Evolutionary conservation across 768 basidiomycete species (phyloP).

Genomic region (Royoungia palumana): DNA sequence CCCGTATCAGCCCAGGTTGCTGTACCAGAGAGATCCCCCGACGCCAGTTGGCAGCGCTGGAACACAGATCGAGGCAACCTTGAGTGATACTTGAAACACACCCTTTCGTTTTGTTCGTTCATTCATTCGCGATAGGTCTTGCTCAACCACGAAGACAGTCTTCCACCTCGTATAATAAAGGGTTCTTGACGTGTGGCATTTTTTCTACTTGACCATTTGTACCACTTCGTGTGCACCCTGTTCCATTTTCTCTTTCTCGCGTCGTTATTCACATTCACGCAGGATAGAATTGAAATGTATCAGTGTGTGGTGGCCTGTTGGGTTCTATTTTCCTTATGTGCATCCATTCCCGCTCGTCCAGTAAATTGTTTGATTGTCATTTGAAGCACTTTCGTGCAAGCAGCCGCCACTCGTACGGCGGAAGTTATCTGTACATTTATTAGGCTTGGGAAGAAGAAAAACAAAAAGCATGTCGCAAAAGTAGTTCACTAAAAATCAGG

Average conservation of each 20-base stretch:
- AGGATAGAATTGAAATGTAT: not conserved
- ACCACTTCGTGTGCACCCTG: not conserved
- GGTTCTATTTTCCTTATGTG: too few species aligned
- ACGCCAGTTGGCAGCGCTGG: slow-evolving; percentile 22
- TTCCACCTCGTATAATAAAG: not conserved
- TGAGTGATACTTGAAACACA: not conserved
- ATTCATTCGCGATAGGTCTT: not conserved
- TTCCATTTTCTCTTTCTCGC: not conserved
- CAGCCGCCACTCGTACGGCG: too few species aligned
- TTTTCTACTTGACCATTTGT: not conserved
- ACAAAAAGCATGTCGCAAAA: too few species aligned
- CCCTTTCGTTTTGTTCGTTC: slow-evolving; percentile 11
- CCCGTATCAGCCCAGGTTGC: slow-evolving; percentile 7
- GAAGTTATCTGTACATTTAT: too few species aligned
- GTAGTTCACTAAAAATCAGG: too few species aligned
- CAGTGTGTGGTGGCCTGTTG: too few species aligned
- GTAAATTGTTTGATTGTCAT: too few species aligned
- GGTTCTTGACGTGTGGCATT: not conserved
- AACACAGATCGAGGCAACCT: slow-evolving; percentile 8
- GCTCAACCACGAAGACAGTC: slow-evolving; percentile 3
- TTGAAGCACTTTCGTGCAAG: too few species aligned
- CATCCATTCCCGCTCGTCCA: too few species aligned
- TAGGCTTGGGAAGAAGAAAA: too few species aligned
- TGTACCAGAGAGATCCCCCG: slow-evolving; percentile 7
- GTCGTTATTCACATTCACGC: not conserved